These are phyloP conservation scores for Pyricularia pennisetigena DNA, from an alignment of 2,329 filamentous ascomycete species.

Conservation along the genomic window DNA sequence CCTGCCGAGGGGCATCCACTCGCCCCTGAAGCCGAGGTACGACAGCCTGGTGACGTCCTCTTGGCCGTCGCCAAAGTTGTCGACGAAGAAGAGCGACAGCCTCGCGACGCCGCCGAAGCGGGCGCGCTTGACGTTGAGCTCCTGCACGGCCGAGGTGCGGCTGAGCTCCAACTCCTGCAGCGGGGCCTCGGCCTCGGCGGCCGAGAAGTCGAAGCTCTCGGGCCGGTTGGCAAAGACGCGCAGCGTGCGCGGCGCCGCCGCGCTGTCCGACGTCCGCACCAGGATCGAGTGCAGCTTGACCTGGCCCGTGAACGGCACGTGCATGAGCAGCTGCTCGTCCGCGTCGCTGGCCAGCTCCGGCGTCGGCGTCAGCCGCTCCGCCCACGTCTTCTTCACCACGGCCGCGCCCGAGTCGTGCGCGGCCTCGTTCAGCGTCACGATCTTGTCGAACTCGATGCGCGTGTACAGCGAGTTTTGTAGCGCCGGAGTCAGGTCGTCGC, in stretches of 20 bases:
- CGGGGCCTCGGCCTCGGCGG: slow-evolving; percentile 57
- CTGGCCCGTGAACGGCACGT: slow-evolving; percentile 90
- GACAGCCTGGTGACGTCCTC: slow-evolving; percentile 57
- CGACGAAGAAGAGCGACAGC: slow-evolving; percentile 70
- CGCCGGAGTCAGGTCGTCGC: slow-evolving; percentile 84
- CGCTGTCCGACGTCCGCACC: slow-evolving; percentile 64
- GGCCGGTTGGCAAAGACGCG: slow-evolving; percentile 81
- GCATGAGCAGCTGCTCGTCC: slow-evolving; percentile 90
- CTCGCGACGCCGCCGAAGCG: slow-evolving; percentile 79
- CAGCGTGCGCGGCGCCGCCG: slow-evolving; percentile 68
- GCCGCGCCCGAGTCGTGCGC: slow-evolving; percentile 56
- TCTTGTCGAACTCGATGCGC: slow-evolving; percentile 80
- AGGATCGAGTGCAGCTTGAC: slow-evolving; percentile 87
- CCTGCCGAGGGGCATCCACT: slow-evolving; percentile 79
- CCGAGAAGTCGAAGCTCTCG: slow-evolving; percentile 74
- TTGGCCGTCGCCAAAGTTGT: slow-evolving; percentile 29
- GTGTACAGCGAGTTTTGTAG: slow-evolving; percentile 86
- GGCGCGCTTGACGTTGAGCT: slow-evolving; percentile 79
- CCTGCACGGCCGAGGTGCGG: slow-evolving; percentile 73
- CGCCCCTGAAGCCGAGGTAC: slow-evolving; percentile 88
- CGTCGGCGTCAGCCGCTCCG: slow-evolving; percentile 58
- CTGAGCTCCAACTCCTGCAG: slow-evolving; percentile 71
- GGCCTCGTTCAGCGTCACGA: slow-evolving; percentile 79
- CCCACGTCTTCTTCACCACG: slow-evolving; percentile 86
- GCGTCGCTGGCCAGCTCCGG: slow-evolving; percentile 78